phyloP scores from a whole-genome alignment of 257 asterid species.

The Solanum pinnatisectum region DNA sequence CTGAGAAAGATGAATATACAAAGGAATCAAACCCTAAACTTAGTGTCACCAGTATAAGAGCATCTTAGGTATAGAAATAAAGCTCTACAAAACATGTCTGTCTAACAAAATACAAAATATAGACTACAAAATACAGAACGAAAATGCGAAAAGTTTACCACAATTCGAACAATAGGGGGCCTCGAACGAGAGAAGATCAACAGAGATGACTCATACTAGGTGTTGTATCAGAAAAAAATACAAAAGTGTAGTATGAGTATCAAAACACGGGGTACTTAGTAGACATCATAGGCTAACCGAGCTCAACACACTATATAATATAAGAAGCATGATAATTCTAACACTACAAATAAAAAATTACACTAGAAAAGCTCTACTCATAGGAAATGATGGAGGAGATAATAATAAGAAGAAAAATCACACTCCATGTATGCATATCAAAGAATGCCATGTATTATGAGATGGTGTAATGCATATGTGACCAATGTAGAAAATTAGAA shows the following conservation, averaged over 20 bases:
- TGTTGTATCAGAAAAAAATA: neutral
- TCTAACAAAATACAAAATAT: too few species aligned
- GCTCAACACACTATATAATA: neutral
- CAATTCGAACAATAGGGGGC: too few species aligned
- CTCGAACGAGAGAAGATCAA: neutral
- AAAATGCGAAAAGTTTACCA: too few species aligned
- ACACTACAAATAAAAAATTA: neutral
- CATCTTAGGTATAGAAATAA: neutral
- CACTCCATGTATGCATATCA: neutral
- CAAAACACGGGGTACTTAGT: neutral
- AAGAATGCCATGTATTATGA: neutral
- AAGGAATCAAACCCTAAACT: neutral
- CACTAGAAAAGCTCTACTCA: neutral
- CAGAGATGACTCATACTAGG: neutral
- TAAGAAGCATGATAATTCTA: neutral
- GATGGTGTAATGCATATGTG: neutral
- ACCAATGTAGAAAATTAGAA: too few species aligned
- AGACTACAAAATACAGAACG: neutral
- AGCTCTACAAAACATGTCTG: neutral
- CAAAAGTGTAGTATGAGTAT: neutral
- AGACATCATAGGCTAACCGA: neutral
- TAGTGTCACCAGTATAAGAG: neutral
- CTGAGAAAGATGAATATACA: neutral
- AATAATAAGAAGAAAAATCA: neutral
- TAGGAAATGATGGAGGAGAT: neutral